These are phyloP conservation scores for Azolla pinnata DNA, from an alignment of 75 land plant species.

Conservation along the genomic window DNA sequence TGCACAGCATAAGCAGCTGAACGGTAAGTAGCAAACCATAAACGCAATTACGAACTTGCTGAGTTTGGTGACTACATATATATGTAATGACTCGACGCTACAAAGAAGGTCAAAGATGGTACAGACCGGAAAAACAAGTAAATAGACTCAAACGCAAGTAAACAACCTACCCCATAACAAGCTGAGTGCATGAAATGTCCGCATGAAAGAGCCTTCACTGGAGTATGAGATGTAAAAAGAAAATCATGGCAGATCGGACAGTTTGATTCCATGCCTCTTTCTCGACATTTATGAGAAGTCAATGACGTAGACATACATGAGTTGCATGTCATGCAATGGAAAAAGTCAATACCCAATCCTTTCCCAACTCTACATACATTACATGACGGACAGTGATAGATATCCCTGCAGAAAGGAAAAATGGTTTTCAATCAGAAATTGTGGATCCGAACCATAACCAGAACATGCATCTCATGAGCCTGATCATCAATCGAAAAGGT, in stretches of 20 bases:
- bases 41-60: neutral
- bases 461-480: no score
- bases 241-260: slow-evolving; percentile 87
- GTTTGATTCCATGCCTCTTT: slow-evolving; percentile 68
- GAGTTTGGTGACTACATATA: neutral
- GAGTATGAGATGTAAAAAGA: slow-evolving; percentile 66
- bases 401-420: slow-evolving; percentile 54
- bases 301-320: slow-evolving; percentile 55
- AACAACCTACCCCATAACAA: slow-evolving; percentile 59
- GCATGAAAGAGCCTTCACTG: slow-evolving; percentile 73
- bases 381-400: slow-evolving; percentile 87
- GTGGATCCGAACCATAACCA: no score
- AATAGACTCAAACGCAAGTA: neutral
- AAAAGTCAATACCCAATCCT: slow-evolving; percentile 77
- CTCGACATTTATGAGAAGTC: slow-evolving; percentile 61
- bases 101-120: no score
- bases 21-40: neutral
- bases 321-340: slow-evolving; percentile 93
- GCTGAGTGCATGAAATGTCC: slow-evolving; percentile 91
- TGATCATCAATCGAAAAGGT: no score
- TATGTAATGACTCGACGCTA: neutral
- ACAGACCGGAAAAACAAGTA: neutral
- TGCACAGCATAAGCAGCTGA: slow-evolving; percentile 11
- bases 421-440: no score
- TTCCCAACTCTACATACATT: slow-evolving; percentile 77